Base-by-base conservation (phyloP, 306 rosid genomes). In the Quercus rubra region DNA sequence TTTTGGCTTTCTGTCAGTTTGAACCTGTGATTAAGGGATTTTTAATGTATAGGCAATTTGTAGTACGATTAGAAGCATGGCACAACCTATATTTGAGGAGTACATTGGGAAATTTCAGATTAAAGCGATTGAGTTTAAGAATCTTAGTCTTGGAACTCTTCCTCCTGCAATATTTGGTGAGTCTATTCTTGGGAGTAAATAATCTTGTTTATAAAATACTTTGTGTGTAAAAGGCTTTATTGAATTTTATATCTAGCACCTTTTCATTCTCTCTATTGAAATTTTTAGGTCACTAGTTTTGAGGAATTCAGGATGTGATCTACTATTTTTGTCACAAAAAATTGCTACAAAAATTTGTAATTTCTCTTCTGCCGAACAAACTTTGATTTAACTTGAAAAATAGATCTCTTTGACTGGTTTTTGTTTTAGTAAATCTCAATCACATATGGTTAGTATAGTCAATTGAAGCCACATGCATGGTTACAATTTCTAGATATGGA, bases 91-190 rank as follows among this genome's bases (percentile, higher is more conserved):
- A 38, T 91, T 91, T 71, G 83, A 76, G 61, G 91, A 94, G 28
- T 92, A 90, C 80, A 86, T 89, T 70, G 97, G 97, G 74, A 90
- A 84, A 88, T 86, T 80, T 78, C 88, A 83, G 80, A 90, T 92
- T 78, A 86, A 89, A 76, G 88, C 81, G 10, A 90, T 94, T 74
- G 89, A 91, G 74, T 86, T 94, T 83, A 93, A 87, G 28, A 77
- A 74, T 25, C 84, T 94, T 18, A 90, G 87, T 85, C 95, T 94
- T 63, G 99, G 99, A 67, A 91, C 89, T 67, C 91, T 91, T 84
- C 96, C 98, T 51, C 98, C 94, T 15, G 83, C 86, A 21, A 6
- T 94, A 18, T 86, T 86, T 74, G 97, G 98, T 94, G 76, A 87
- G 92, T 74, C 55, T 76, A 33, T 66, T 83, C 46, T 63, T 43